phyloP scores from a whole-genome alignment of 768 basidiomycete genomes.

The Paxillus rubicundulus region DNA sequence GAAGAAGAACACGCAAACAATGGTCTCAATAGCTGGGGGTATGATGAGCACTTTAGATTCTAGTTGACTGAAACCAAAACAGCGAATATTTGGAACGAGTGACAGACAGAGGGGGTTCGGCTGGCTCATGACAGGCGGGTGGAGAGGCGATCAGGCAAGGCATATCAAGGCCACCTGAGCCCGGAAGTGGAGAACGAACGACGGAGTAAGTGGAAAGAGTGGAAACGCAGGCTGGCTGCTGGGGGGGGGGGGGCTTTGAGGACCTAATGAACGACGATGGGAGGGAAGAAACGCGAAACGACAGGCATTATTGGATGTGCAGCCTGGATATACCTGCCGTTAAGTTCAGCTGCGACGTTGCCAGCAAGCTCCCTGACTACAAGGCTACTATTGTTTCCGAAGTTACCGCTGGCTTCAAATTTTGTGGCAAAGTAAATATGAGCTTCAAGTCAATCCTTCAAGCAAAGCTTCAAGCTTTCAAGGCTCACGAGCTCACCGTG shows the following conservation, averaged over 20 bases:
- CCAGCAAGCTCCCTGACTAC: constrained; percentile 6
- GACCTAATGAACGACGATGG: constrained; percentile 20
- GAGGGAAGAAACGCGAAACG: constrained; percentile 21
- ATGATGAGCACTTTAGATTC: constrained; percentile 55
- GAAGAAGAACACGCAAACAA: constrained; percentile 55
- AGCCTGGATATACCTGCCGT: background rate
- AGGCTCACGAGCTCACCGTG: background rate
- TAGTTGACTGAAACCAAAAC: constrained; percentile 46
- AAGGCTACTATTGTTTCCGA: background rate
- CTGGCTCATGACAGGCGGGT: constrained; percentile 22
- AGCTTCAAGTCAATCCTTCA: too few species aligned
- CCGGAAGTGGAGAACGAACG: constrained; percentile 23
- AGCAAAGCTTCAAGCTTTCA: too few species aligned
- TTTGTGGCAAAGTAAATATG: too few species aligned
- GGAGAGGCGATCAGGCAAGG: constrained; percentile 20
- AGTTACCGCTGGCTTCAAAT: too few species aligned
- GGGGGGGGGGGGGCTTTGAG: constrained; percentile 11
- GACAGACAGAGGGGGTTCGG: constrained; percentile 67
- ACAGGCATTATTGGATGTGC: background rate
- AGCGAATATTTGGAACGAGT: constrained; percentile 67
- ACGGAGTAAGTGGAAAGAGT: constrained; percentile 34
- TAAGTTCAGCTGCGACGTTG: constrained; percentile 16
- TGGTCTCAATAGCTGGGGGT: constrained; percentile 60
- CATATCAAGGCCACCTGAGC: constrained; percentile 34
- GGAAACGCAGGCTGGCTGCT: constrained; percentile 50